A percentile compares a stretch with the other conserved stretches of the same genome.
Evolutionary conservation across 148 eudicot genomes (phyloP).

Genomic region (Cornus suecica): DNA sequence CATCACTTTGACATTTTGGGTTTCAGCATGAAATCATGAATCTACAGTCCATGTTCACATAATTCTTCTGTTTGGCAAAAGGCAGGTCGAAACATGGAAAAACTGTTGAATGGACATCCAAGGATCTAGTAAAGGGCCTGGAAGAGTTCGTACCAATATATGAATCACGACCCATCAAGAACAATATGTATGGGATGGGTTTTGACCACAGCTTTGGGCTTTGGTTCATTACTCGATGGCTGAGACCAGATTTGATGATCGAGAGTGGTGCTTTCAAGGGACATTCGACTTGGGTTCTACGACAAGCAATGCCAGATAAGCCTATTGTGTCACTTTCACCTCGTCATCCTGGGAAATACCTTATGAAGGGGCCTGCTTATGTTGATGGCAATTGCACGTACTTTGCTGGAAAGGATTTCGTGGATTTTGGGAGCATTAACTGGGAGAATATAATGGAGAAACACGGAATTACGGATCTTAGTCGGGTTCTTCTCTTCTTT

Average conservation of each 20-base stretch:
- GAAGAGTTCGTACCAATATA: constrained; percentile 93
- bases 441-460: constrained; percentile 77
- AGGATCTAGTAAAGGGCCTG: constrained; percentile 77
- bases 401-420: constrained; percentile 90
- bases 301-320: constrained; percentile 89
- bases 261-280: constrained; percentile 99
- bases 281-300: constrained; percentile 94
- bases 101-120: constrained; percentile 89
- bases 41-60: constrained; percentile 33
- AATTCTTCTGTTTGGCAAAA: constrained; percentile 80
- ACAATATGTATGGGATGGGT: constrained; percentile 98
- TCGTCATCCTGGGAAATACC: constrained; percentile 92
- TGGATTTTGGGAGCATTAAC: constrained; percentile 89
- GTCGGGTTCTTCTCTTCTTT: constrained; percentile 80
- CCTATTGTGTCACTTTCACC: constrained; percentile 83
- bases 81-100: constrained; percentile 99
- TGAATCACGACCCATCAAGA: constrained; percentile 82
- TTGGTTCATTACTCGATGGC: constrained; percentile 90
- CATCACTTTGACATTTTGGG: not conserved
- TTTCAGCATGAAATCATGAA: constrained; percentile 10
- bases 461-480: constrained; percentile 68
- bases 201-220: constrained; percentile 99
- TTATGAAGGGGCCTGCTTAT: constrained; percentile 92
- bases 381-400: constrained; percentile 94
- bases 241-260: constrained; percentile 90